Evolutionary conservation across 495 filamentous ascomycete species (phyloP).

Genomic region (Bacidia gigantensis): DNA sequence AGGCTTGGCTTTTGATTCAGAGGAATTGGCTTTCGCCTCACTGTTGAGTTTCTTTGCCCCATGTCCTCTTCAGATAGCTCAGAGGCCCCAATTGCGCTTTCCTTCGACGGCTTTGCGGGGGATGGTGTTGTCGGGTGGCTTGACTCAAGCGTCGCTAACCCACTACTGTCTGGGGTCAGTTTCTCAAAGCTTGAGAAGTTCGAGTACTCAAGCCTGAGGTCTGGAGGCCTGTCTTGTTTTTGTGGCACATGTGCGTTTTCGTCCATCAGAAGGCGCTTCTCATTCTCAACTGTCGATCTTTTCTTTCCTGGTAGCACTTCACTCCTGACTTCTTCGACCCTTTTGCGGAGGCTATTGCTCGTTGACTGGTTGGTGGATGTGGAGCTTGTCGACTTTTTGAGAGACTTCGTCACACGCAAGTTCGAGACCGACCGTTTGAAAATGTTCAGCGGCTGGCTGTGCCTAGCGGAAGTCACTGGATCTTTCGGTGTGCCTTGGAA

Average conservation of each 20-base stretch:
- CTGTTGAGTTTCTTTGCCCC: conserved; percentile 9
- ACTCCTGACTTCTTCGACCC: no score
- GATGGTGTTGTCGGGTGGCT: conserved; percentile 11
- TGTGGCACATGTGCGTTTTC: neutral
- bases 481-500: neutral
- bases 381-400: no score
- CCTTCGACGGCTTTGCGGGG: neutral
- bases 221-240: neutral
- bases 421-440: conserved; percentile 6
- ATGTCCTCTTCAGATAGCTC: conserved; percentile 5
- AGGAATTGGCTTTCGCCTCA: conserved; percentile 2
- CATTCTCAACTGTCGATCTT: no score
- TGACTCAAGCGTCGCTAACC: conserved; percentile 3
- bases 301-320: neutral
- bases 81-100: neutral
- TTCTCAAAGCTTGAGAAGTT: conserved; percentile 10
- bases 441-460: neutral
- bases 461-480: neutral
- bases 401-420: no score
- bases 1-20: conserved; percentile 4
- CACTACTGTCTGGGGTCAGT: conserved; percentile 7
- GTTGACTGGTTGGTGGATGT: no score
- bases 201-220: neutral
- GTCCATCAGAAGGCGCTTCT: neutral
- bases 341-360: no score